A percentile compares a stretch with the other conserved stretches of the same genome.
phyloP scores from a whole-genome alignment of 208 protist species.

The Vickermania spadyakhi region DNA sequence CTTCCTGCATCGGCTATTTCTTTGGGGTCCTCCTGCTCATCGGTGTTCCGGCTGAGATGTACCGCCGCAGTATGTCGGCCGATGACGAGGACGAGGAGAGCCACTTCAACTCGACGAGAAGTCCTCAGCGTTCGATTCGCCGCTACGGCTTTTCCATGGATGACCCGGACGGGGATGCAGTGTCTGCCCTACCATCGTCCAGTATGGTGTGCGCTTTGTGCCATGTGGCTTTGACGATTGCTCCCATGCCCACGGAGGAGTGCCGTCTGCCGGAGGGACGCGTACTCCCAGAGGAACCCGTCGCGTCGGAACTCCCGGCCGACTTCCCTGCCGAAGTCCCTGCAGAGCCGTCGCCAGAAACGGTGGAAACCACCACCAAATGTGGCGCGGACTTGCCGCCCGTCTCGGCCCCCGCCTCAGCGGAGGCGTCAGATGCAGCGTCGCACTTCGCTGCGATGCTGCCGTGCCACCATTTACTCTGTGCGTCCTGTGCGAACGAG shows the following conservation, averaged over 20 bases:
- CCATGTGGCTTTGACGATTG: background rate
- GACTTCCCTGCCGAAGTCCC: too few relatives aligned
- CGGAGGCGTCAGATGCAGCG: too few relatives aligned
- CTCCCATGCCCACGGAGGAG: too few relatives aligned
- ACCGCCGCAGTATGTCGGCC: background rate
- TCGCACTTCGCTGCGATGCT: background rate
- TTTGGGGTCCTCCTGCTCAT: background rate
- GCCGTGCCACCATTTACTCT: background rate
- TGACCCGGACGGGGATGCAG: constrained; percentile 3
- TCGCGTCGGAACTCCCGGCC: too few relatives aligned
- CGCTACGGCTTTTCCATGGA: constrained; percentile 31
- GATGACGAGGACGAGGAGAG: background rate
- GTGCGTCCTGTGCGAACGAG: background rate
- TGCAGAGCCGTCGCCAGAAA: too few relatives aligned
- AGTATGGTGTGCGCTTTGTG: background rate
- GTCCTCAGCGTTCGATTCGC: constrained; percentile 23
- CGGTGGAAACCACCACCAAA: too few relatives aligned
- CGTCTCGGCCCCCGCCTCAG: too few relatives aligned
- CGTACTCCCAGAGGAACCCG: too few relatives aligned
- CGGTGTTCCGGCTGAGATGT: background rate
- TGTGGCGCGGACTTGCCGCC: too few relatives aligned
- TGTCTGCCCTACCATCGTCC: background rate
- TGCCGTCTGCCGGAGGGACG: too few relatives aligned
- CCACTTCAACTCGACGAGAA: constrained; percentile 13
- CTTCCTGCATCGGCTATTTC: background rate